Base-by-base conservation (phyloP, 176 grass and related monocot genomes). In the Pontederia crassipes region DNA sequence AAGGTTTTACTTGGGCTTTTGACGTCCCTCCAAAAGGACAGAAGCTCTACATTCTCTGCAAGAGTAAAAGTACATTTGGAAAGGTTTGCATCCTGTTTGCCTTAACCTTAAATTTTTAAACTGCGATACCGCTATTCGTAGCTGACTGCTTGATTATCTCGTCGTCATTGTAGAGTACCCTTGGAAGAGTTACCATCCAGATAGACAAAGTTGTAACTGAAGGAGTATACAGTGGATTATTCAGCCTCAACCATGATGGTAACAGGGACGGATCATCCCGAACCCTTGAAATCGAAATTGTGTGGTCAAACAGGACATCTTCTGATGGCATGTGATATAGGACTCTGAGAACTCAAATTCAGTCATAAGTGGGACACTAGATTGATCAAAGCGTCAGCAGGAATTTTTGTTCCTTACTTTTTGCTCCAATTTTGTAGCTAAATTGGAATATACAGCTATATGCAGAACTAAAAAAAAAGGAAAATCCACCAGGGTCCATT, bases 51-150 rank as follows among this genome's bases (percentile, higher is more conserved):
- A 90, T 96, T 62, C 57, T 90, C 56, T 96, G 92, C 76, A 96
- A 96, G 79, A 96, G 92, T 83, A 96, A 90, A 81, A 96, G 79
- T 82, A 96, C 92, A 52, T 96, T 96, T 64, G 92, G 92, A 80
- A 96, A 96, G 83, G 92, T 95, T 68, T 54, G 15, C 47, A 69
- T 52, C 46, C 10, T 16, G 52, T 17, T 13, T 69, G 10, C 24
- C n/a, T 48, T 24, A 12, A 11, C 18, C 13, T 28, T 40, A 54
- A 12, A 29, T 12, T 69, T 46, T 57, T 61, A 61, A 13, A 14
- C 8, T 29, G 13, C 14, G 26, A 40, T 61, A 35, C 15, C 15
- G 18, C 57, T 9, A 46, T 57, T 80, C 11, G 47, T 73, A 32
- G 32, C 18, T 11, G 54, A 66, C 67, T 72, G 9, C 3, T 56